Evolutionary conservation across 2,329 filamentous ascomycete genomes (phyloP), one percentile per base, ranked within the genome.

Genomic region (Colletotrichum abscissum): DNA sequence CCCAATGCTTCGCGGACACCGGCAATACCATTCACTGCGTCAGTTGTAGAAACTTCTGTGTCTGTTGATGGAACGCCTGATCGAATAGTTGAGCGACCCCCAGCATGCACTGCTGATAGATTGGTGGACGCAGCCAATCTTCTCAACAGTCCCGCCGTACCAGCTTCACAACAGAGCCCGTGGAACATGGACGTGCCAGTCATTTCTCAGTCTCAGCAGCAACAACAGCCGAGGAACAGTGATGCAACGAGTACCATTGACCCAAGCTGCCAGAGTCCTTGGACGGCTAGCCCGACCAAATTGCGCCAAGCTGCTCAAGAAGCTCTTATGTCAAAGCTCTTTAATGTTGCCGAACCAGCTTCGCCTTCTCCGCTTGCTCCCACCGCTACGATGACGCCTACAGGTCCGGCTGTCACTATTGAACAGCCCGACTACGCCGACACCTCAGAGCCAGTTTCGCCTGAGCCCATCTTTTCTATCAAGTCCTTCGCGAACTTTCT

Each of bases 401-500:
- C 19, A 1, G 42, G 16, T 35, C 19, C 69, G 9, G 33, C 57
- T 19, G 55, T 58, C 24, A 46, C 16, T 46, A 38, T 56, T 56
- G 81, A 42, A 79, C 79, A n/a, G 78, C 76, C 4, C 78, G 5
- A 42, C 28, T 22, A 19, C 8, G 28, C 78, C 2, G 76, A 77
- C 35, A 78, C 75, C 22, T 77, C 80, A 26, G 76, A 79, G 70
- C 76, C 82, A 38, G 80, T 81, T 2, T 87, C 86, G 0, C 85
- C 87, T 6, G 86, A 89, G 63, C 83, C 86, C 16, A 84, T 84
- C 5, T 81, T 88, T 35, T 85, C 85, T 0, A 82, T 89, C 76
- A 88, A 87, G 74, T 84, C 87, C 0, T 90, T 90, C 76, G 83
- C 86, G 1, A 84, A 85, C 1, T 90, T 90, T 77, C 85, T 88